phyloP scores from a whole-genome alignment of 352 stramenopile genomes.

The Phytophthora tentaculata region DNA sequence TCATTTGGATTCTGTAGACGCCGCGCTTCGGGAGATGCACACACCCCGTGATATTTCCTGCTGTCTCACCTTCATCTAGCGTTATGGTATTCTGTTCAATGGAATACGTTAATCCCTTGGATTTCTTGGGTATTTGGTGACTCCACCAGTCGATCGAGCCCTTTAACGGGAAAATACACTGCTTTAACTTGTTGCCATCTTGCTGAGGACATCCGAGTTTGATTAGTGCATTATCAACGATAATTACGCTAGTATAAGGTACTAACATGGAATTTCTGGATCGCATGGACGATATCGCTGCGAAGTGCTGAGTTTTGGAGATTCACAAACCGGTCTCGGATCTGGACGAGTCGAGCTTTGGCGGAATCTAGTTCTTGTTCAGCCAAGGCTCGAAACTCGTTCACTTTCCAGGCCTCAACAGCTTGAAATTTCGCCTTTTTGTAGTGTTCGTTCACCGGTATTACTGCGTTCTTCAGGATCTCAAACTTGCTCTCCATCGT shows the following conservation, averaged over 20 bases:
- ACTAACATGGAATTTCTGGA: slow-evolving; percentile 52
- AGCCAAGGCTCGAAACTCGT: slow-evolving; percentile 49
- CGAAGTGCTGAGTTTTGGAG: slow-evolving; percentile 53
- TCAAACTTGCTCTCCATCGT: slow-evolving; percentile 72
- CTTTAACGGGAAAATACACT: slow-evolving; percentile 67
- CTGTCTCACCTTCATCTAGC: slow-evolving; percentile 23
- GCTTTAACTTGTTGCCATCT: slow-evolving; percentile 51
- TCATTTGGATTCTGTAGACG: slow-evolving; percentile 52
- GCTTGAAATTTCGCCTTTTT: slow-evolving; percentile 52
- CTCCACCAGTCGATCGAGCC: slow-evolving; percentile 76
- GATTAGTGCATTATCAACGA: background rate
- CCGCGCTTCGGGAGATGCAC: slow-evolving; percentile 65
- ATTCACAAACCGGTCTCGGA: slow-evolving; percentile 60
- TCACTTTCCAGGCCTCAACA: slow-evolving; percentile 71
- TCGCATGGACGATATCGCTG: slow-evolving; percentile 48
- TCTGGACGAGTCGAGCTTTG: slow-evolving; percentile 55
- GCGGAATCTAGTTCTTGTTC: slow-evolving; percentile 67
- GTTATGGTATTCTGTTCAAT: slow-evolving; percentile 29
- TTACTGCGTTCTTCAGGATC: slow-evolving; percentile 55
- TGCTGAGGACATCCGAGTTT: slow-evolving; percentile 33
- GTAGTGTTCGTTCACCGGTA: slow-evolving; percentile 63
- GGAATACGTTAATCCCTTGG: slow-evolving; percentile 38
- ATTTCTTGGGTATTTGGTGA: slow-evolving; percentile 43
- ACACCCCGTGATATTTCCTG: slow-evolving; percentile 37
- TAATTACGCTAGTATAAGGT: background rate